Conservation (phyloP, 305 asterid species). For the Fraxinus angustifolia region DNA sequence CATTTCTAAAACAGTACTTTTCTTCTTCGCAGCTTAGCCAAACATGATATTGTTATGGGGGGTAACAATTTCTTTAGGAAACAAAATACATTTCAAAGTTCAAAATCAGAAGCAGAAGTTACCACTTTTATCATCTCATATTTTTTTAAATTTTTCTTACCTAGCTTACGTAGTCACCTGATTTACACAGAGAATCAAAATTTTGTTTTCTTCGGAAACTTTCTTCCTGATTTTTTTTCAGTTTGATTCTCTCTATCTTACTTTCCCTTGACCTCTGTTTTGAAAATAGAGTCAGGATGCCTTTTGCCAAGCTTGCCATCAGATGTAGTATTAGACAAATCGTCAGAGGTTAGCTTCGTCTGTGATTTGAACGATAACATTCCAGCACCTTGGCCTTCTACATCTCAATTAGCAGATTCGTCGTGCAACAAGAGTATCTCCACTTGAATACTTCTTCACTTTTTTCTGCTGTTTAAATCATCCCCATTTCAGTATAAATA, state of each 20-base stretch:
- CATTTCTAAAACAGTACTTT: not conserved
- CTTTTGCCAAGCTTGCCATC: slow-evolving; percentile 95
- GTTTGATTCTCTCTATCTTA: not conserved
- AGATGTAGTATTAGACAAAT: slow-evolving; percentile 68
- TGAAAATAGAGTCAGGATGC: slow-evolving; percentile 70
- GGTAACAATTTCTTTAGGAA: not conserved
- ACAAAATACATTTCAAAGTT: not conserved
- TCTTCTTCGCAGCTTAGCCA: not conserved
- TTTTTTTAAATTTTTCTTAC: not conserved
- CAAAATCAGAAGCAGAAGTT: not conserved
- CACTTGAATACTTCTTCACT: not conserved
- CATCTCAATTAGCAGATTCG: slow-evolving; percentile 60
- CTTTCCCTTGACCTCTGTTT: not conserved
- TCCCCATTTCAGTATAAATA: not conserved
- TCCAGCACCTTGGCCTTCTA: slow-evolving; percentile 96
- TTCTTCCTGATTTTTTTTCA: not conserved
- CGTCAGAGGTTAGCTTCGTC: slow-evolving; percentile 73
- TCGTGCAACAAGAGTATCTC: slow-evolving; percentile 84
- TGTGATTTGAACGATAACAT: slow-evolving; percentile 95
- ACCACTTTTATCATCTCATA: not conserved
- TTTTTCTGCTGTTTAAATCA: not conserved
- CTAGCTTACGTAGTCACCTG: not conserved
- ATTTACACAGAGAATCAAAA: not conserved
- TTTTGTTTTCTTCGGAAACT: not conserved
- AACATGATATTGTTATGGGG: not conserved